Percentiles rank a stretch among this genome's conserved stretches.
These are phyloP conservation scores for Exophiala lecanii-corni DNA, from an alignment of 2,329 filamentous ascomycete species.

Conservation along the genomic window DNA sequence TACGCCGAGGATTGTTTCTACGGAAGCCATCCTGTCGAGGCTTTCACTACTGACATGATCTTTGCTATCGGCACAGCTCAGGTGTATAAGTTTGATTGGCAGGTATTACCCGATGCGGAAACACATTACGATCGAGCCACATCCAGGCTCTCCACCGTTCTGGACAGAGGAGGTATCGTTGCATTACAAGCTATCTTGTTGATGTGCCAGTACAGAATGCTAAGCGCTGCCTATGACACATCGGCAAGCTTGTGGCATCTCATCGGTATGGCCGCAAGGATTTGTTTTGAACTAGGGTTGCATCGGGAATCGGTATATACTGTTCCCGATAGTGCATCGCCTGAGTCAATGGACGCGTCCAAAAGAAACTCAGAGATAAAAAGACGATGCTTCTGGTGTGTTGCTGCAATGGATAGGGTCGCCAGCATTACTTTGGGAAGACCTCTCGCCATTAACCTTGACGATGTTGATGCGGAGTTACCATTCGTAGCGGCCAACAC, in stretches of 20 bases:
- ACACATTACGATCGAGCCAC: slow-evolving; percentile 40
- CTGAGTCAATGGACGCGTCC: background rate
- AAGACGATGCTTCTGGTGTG: slow-evolving; percentile 42
- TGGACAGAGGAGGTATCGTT: slow-evolving; percentile 34
- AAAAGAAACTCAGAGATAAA: slow-evolving; percentile 35
- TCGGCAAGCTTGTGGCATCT: slow-evolving; percentile 44
- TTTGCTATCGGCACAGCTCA: slow-evolving; percentile 43
- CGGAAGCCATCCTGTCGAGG: slow-evolving; percentile 30
- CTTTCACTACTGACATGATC: slow-evolving; percentile 42
- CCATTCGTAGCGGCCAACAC: slow-evolving; percentile 5
- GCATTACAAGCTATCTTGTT: slow-evolving; percentile 41
- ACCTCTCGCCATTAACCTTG: slow-evolving; percentile 7
- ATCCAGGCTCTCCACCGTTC: slow-evolving; percentile 34
- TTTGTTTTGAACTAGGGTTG: slow-evolving; percentile 39
- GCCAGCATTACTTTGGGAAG: slow-evolving; percentile 8
- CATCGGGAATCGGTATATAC: slow-evolving; percentile 38
- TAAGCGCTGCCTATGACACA: slow-evolving; percentile 37
- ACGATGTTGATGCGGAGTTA: slow-evolving; percentile 10
- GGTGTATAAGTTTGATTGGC: slow-evolving; percentile 44
- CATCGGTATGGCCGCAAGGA: slow-evolving; percentile 40
- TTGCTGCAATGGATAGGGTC: slow-evolving; percentile 29
- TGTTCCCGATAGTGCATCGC: background rate
- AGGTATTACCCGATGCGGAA: slow-evolving; percentile 41
- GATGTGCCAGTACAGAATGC: slow-evolving; percentile 42
- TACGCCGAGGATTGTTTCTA: slow-evolving; percentile 27